Evolutionary conservation across 2,329 filamentous ascomycete species (phyloP).

Genomic region (Fusarium chuoi): DNA sequence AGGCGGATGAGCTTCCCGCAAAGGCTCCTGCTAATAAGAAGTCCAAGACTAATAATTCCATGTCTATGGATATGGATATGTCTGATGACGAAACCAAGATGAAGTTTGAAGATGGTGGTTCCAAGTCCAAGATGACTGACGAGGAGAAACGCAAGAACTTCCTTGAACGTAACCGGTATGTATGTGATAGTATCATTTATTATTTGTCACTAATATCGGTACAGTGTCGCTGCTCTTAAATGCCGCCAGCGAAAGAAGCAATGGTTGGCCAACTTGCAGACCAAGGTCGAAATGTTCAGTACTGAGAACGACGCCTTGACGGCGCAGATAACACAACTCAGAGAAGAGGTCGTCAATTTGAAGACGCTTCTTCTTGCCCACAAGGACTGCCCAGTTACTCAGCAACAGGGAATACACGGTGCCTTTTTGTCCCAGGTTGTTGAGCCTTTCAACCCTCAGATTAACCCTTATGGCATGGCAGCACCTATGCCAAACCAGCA

Average conservation of each 20-base stretch:
- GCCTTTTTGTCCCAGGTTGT: constrained; percentile 67
- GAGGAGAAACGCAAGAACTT: constrained; percentile 99
- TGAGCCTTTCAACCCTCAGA: constrained; percentile 64
- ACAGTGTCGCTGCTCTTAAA: constrained; percentile 92
- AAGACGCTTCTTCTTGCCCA: constrained; percentile 93
- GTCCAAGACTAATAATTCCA: constrained; percentile 60
- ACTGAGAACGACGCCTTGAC: constrained; percentile 90
- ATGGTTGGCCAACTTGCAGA: constrained; percentile 94
- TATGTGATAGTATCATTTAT: constrained; percentile 18
- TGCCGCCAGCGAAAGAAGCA: constrained; percentile 99
- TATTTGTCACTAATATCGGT: constrained; percentile 1
- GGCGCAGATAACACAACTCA: constrained; percentile 82
- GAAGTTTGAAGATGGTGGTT: constrained; percentile 37
- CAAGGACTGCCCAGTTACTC: constrained; percentile 94
- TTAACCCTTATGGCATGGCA: constrained; percentile 70
- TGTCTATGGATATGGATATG: constrained; percentile 58
- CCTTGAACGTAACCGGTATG: constrained; percentile 92
- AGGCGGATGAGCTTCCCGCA: constrained; percentile 73
- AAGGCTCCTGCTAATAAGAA: constrained; percentile 78
- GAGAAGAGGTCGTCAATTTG: constrained; percentile 93
- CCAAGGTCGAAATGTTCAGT: constrained; percentile 92
- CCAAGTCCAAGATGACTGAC: constrained; percentile 59
- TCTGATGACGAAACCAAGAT: constrained; percentile 63
- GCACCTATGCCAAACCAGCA: constrained; percentile 62
- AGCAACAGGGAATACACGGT: constrained; percentile 76